Percentiles rank a stretch among this genome's conserved stretches.
phyloP scores from a whole-genome alignment of 495 filamentous ascomycete species.

The Lindgomyces ingoldianus region DNA sequence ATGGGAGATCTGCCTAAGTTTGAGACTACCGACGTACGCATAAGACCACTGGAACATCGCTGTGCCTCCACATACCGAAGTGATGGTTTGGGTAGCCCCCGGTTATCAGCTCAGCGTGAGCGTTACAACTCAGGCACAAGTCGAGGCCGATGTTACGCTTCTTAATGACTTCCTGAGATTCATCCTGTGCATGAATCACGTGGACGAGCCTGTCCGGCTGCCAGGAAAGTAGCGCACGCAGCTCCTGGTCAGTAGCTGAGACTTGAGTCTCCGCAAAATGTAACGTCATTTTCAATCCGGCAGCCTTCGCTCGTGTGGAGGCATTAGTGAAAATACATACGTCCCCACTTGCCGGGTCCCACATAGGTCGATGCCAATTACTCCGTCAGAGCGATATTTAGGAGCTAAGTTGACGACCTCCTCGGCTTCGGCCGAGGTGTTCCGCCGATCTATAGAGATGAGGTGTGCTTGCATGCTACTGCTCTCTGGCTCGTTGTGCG shows the following conservation, averaged over 20 bases:
- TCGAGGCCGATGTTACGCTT: constrained; percentile 63
- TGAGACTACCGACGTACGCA: constrained; percentile 53
- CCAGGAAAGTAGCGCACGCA: constrained; percentile 63
- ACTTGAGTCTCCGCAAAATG: constrained; percentile 73
- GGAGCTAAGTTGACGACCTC: constrained; percentile 65
- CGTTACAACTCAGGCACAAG: constrained; percentile 79
- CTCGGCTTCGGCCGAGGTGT: constrained; percentile 56
- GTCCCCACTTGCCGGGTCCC: constrained; percentile 70
- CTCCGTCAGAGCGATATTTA: constrained; percentile 54
- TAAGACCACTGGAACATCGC: constrained; percentile 55
- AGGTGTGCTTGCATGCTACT: constrained; percentile 44
- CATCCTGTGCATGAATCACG: constrained; percentile 70
- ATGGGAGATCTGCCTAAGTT: not conserved
- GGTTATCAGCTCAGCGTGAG: constrained; percentile 69
- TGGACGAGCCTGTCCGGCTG: constrained; percentile 73
- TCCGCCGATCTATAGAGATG: constrained; percentile 73
- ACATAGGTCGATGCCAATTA: constrained; percentile 81
- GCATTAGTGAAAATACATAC: constrained; percentile 58
- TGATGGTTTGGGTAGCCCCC: constrained; percentile 71
- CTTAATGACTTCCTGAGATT: constrained; percentile 58
- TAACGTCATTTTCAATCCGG: constrained; percentile 64
- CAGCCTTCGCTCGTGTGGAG: constrained; percentile 56
- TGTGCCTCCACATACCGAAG: constrained; percentile 65
- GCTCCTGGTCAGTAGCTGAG: constrained; percentile 57
- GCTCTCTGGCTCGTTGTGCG: constrained; percentile 14